These are phyloP conservation scores for Myxozyma nipponensis DNA, from an alignment of 805 yeast genomes.

Conservation along the genomic window DNA sequence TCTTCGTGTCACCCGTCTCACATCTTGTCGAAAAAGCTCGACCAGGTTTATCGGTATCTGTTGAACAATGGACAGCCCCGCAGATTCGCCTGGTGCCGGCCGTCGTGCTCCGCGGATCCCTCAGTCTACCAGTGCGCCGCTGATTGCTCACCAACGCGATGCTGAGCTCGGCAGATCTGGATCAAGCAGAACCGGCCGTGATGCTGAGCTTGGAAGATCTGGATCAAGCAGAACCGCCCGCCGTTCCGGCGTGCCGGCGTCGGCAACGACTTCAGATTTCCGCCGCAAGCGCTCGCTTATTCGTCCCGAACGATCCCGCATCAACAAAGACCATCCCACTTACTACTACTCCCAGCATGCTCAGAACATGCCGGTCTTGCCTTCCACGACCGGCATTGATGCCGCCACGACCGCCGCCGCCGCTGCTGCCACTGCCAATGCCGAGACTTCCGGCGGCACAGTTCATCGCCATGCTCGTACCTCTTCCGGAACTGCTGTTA, in stretches of 20 bases:
- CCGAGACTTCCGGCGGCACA: slow-evolving; percentile 3
- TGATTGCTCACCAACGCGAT: slow-evolving; percentile 1
- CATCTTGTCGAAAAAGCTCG: too few relatives aligned
- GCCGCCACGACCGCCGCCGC: slow-evolving; percentile 39
- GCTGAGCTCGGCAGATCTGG: slow-evolving; percentile 6
- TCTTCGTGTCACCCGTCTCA: too few relatives aligned
- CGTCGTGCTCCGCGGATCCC: slow-evolving; percentile 4
- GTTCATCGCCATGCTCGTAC: background rate
- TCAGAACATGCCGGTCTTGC: slow-evolving; percentile 58
- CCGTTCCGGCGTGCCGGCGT: slow-evolving; percentile 13
- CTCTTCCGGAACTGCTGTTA: background rate
- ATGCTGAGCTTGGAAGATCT: slow-evolving; percentile 2
- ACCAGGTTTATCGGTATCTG: too few relatives aligned
- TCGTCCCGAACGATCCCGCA: slow-evolving; percentile 74
- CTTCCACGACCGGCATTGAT: slow-evolving; percentile 69
- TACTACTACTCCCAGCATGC: slow-evolving; percentile 73
- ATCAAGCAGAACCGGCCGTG: slow-evolving; percentile 4
- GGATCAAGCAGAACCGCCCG: slow-evolving; percentile 9
- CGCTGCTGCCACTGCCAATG: slow-evolving; percentile 2
- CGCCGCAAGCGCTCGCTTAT: slow-evolving; percentile 64
- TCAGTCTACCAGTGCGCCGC: slow-evolving; percentile 21
- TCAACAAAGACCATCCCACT: slow-evolving; percentile 65
- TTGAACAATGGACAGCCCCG: too few relatives aligned
- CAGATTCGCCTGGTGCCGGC: too few relatives aligned
- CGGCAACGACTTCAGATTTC: slow-evolving; percentile 23